Evolutionary conservation across 2,329 filamentous ascomycete species (phyloP), one percentile per base, ranked within the genome.

Genomic region (Phaeoacremonium minimum): DNA sequence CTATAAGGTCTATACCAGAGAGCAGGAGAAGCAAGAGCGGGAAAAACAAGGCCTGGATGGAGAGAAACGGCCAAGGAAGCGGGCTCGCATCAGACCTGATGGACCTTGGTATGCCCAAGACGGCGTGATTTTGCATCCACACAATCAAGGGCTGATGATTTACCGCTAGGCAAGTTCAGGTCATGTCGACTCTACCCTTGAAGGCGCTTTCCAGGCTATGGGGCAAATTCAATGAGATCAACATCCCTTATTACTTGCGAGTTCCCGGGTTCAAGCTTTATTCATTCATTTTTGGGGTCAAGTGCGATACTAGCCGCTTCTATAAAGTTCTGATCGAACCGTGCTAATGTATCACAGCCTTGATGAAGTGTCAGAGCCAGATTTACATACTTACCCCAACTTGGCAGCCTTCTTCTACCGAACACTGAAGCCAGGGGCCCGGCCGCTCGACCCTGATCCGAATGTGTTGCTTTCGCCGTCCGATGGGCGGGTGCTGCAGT

Each of bases 401-500:
- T 79, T 98, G 28, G 88, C 91, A 6, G 80, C 91, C 40, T 98
- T 98, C 72, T 98, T 98, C 71, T 98, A 97, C 62, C 87, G 93
- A 43, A 88, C 83, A 2, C 73, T 98, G 42, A 97, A 96, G 60
- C 88, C 91, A 6, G 91, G 90, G 20, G 80, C 75, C 11, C 83
- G 93, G 17, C 90, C 90, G 2, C 71, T 98, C 12, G 88, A 97
- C 53, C 79, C 87, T 2, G 80, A 91, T 48, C 76, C 78, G 2
- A 83, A 86, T 52, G 85, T 88, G 8, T 66, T 98, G 5, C 67
- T 97, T 7, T 93, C 88, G 1, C 94, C 93, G 1, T 80, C 93
- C 5, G 93, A 98, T 58, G 93, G 93, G 32, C 85, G 85, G 45
- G 76, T 98, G 31, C 76, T 98, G 17, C 91, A 97, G 52, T 96